Conservation (phyloP, 2,329 filamentous ascomycete species). For the Sporothrix dimorphospora region DNA sequence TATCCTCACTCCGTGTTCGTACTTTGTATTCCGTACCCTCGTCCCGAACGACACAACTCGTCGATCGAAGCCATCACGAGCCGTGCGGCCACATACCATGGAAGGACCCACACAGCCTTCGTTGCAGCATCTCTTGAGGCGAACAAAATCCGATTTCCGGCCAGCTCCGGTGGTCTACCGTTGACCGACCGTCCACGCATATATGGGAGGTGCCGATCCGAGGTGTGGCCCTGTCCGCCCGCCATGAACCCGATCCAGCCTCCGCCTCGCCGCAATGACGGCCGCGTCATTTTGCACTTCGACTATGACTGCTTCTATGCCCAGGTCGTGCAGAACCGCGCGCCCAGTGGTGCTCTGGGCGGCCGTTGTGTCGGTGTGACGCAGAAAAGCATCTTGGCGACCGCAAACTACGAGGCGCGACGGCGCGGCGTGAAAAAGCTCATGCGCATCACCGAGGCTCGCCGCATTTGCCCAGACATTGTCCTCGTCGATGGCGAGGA, state of each 20-base stretch:
- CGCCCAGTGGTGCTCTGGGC: constrained; percentile 59
- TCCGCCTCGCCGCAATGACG: constrained; percentile 53
- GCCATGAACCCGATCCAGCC: background rate
- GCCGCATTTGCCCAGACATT: constrained; percentile 77
- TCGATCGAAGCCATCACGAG: background rate
- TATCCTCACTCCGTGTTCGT: too few species aligned
- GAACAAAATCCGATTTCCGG: background rate
- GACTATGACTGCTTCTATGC: constrained; percentile 95
- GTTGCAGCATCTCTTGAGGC: background rate
- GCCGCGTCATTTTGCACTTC: constrained; percentile 79
- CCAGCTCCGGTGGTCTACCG: background rate
- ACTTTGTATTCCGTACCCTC: background rate
- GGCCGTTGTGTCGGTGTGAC: constrained; percentile 78
- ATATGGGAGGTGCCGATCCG: background rate
- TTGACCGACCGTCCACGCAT: background rate
- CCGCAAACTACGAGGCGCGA: constrained; percentile 91
- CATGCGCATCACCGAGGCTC: constrained; percentile 82
- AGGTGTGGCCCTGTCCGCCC: background rate
- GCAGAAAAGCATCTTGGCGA: constrained; percentile 91
- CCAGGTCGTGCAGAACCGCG: constrained; percentile 81
- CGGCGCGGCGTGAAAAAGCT: constrained; percentile 75
- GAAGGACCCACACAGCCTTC: background rate
- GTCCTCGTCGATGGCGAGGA: constrained; percentile 88
- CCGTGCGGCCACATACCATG: background rate
- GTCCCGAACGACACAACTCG: background rate